Evolutionary conservation across 2,329 filamentous ascomycete genomes (phyloP), one percentile per base, ranked within the genome.

Genomic region (Ophiosphaerella herpotricha): DNA sequence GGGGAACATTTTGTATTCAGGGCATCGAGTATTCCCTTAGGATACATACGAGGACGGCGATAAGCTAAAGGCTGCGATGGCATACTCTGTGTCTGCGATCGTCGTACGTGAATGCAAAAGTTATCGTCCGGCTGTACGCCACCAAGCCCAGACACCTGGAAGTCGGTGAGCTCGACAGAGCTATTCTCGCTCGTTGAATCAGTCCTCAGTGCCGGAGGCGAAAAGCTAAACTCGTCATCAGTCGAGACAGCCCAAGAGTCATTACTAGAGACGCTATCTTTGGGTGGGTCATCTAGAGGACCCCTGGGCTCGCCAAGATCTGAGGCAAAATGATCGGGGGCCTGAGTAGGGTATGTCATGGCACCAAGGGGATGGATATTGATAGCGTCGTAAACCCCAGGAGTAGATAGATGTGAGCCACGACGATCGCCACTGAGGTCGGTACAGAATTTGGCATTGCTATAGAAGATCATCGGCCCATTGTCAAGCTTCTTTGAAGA

Each of bases 391-490:
- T 75, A 75, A 1, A 59, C 53, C 11, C 59, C 53, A 2, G 62
- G 53, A 24, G 58, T 54, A 7, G 58, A 54, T 14, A 49, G 46
- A 5, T 57, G 61, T 1, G 56, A 53, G 5, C 61, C 63, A 7
- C 54, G 48, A 18, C 60, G 77, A 60, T 91, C 87, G 2, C 87
- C 86, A 13, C 86, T 89, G 3, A 94, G 74, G 68, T 96, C 91
- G 1, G 86, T 91, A 68, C 86, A 94, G 68, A 94, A 96, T 0
- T 83, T 84, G 1, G 88, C 87, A 23, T 88, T 89, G 52, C 82
- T 90, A 68, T 93, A 95, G 66, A 92, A 95, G 14, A 93, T 91
- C 58, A 95, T 88, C 1, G 88, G 85, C 7, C 90, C 90, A 50
- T 89, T 85, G 11, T 85, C 80, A 0, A 78, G 80, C 23, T 81